These are phyloP conservation scores for Phytophthora brassicae DNA, from an alignment of 352 stramenopile species.

Conservation along the genomic window DNA sequence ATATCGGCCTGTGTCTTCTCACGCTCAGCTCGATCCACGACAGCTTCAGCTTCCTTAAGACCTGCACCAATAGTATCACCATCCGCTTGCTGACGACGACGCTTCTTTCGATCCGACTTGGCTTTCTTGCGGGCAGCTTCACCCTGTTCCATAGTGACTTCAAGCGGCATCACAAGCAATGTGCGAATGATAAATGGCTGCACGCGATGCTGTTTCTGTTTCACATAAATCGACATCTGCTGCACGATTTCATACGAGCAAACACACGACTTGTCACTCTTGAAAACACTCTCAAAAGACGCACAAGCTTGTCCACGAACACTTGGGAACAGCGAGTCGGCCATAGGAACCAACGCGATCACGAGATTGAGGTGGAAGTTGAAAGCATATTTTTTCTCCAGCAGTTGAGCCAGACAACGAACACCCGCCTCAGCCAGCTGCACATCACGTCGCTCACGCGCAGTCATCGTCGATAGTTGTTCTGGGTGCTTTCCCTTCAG, in stretches of 20 bases:
- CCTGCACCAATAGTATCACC: conserved; percentile 89
- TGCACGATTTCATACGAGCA: conserved; percentile 78
- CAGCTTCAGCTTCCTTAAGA: conserved; percentile 94
- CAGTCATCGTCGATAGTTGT: conserved; percentile 36
- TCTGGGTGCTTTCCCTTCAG: conserved; percentile 58
- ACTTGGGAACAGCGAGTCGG: conserved; percentile 58
- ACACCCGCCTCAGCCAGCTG: conserved; percentile 65
- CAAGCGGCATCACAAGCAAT: conserved; percentile 76
- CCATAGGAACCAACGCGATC: conserved; percentile 77
- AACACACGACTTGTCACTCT: conserved; percentile 67
- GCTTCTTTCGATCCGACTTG: conserved; percentile 86
- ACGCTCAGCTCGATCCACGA: conserved; percentile 91
- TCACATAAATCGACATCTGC: conserved; percentile 83
- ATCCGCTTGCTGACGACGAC: conserved; percentile 68
- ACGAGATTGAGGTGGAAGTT: conserved; percentile 89
- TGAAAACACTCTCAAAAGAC: conserved; percentile 75
- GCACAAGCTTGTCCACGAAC: conserved; percentile 61
- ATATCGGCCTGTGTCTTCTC: conserved; percentile 95
- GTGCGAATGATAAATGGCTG: conserved; percentile 77
- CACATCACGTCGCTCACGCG: conserved; percentile 46
- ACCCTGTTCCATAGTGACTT: conserved; percentile 86
- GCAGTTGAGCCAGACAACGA: conserved; percentile 74
- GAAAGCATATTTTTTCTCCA: conserved; percentile 85
- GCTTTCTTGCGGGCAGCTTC: conserved; percentile 76
- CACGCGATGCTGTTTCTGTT: conserved; percentile 82